Conservation (phyloP, 2,329 filamentous ascomycete genomes). For the Colletotrichum gloeosporioides region DNA sequence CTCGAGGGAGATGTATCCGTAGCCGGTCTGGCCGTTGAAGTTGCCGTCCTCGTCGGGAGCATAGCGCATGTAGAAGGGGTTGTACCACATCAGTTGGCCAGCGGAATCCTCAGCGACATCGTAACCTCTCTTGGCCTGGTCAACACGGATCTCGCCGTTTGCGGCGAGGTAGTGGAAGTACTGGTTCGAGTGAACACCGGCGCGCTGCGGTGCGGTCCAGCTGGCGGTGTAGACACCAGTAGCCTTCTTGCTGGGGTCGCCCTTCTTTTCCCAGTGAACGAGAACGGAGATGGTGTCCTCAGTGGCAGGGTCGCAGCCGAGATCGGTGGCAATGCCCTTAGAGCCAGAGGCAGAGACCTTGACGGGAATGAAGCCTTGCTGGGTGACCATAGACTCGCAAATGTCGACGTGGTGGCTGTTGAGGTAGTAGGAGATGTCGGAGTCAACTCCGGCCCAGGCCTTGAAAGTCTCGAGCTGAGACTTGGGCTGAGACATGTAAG, state of each 20-base stretch:
- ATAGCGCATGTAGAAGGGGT: slow-evolving; percentile 96
- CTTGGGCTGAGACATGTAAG: slow-evolving; percentile 94
- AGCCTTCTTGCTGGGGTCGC: slow-evolving; percentile 71
- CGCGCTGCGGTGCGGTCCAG: slow-evolving; percentile 92
- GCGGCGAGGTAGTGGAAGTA: slow-evolving; percentile 94
- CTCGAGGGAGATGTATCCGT: slow-evolving; percentile 93
- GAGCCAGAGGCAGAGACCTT: slow-evolving; percentile 80
- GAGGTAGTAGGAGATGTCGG: slow-evolving; percentile 94
- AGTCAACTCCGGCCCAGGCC: slow-evolving; percentile 90
- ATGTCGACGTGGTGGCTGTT: slow-evolving; percentile 96
- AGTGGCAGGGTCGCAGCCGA: slow-evolving; percentile 81
- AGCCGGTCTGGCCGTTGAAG: slow-evolving; percentile 88
- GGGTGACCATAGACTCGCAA: slow-evolving; percentile 87
- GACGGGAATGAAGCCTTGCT: slow-evolving; percentile 73
- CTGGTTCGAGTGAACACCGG: slow-evolving; percentile 95
- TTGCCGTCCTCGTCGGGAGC: slow-evolving; percentile 94
- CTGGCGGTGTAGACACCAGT: slow-evolving; percentile 93
- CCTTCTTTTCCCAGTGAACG: slow-evolving; percentile 83
- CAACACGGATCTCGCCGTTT: slow-evolving; percentile 84
- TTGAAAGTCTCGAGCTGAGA: slow-evolving; percentile 93
- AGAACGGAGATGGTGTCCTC: slow-evolving; percentile 94
- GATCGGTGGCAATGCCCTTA: slow-evolving; percentile 76
- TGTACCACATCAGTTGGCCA: slow-evolving; percentile 81
- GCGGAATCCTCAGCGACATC: slow-evolving; percentile 85
- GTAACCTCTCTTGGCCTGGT: slow-evolving; percentile 94